A percentile compares a stretch with the other conserved stretches of the same genome.
Evolutionary conservation across 2,329 filamentous ascomycete species (phyloP).

Genomic region (Furcasterigmium sp.): DNA sequence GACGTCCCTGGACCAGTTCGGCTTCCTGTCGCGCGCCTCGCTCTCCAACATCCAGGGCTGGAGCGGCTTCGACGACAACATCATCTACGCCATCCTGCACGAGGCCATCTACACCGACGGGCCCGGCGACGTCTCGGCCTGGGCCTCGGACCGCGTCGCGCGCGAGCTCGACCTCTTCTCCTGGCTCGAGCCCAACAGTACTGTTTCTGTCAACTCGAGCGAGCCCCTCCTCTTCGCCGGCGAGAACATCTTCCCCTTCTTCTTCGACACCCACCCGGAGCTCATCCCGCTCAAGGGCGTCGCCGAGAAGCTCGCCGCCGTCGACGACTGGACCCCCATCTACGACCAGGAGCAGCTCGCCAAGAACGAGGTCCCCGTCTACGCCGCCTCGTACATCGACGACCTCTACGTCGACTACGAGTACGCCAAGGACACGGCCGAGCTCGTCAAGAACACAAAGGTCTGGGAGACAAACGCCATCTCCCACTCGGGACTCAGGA

Average conservation of each 20-base stretch:
- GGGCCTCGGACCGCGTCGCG: slow-evolving; percentile 68
- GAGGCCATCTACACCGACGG: slow-evolving; percentile 82
- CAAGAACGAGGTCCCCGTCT: slow-evolving; percentile 78
- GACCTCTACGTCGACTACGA: slow-evolving; percentile 91
- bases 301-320: slow-evolving; percentile 65
- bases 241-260: slow-evolving; percentile 86
- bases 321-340: slow-evolving; percentile 66
- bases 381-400: slow-evolving; percentile 75
- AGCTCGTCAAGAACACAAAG: slow-evolving; percentile 69
- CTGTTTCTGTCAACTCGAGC: slow-evolving; percentile 24
- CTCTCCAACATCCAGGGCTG: slow-evolving; percentile 63
- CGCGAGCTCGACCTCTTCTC: slow-evolving; percentile 37
- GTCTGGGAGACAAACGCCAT: slow-evolving; percentile 80
- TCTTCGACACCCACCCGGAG: slow-evolving; percentile 77
- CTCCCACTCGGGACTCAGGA: slow-evolving; percentile 79
- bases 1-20: slow-evolving; percentile 69
- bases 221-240: slow-evolving; percentile 73
- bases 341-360: slow-evolving; percentile 71
- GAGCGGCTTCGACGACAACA: slow-evolving; percentile 66
- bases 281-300: slow-evolving; percentile 61
- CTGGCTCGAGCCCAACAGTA: slow-evolving; percentile 41
- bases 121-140: slow-evolving; percentile 57
- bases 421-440: slow-evolving; percentile 67
- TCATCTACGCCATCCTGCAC: slow-evolving; percentile 83
- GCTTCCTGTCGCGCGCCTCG: slow-evolving; percentile 68